Conservation (phyloP, 2,329 filamentous ascomycete genomes). For the Penicillium fuscoglaucum region DNA sequence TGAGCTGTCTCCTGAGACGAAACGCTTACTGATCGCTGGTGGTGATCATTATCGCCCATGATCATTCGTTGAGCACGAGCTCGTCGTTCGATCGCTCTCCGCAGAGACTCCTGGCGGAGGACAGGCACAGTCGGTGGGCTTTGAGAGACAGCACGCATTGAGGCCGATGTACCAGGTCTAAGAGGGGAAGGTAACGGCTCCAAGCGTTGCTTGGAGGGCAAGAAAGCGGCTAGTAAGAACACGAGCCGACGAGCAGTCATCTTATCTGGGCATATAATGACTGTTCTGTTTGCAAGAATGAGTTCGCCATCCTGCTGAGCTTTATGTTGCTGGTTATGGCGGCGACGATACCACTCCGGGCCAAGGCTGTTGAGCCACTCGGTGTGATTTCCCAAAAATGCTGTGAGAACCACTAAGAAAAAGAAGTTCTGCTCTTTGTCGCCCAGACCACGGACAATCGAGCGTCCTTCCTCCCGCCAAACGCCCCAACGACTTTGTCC, state of each 20-base stretch:
- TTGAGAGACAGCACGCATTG: slow-evolving; percentile 52
- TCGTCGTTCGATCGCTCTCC: slow-evolving; percentile 55
- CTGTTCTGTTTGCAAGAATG: slow-evolving; percentile 54
- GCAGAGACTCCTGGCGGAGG: slow-evolving; percentile 54
- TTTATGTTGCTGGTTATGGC: slow-evolving; percentile 54
- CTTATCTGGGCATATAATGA: slow-evolving; percentile 59
- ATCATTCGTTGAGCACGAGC: slow-evolving; percentile 49
- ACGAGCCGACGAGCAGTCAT: slow-evolving; percentile 60
- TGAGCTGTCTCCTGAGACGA: slow-evolving; percentile 47
- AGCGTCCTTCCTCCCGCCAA: slow-evolving; percentile 62
- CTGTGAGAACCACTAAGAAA: slow-evolving; percentile 59
- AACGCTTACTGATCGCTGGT: slow-evolving; percentile 45
- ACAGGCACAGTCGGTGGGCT: slow-evolving; percentile 54
- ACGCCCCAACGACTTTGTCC: slow-evolving; percentile 61
- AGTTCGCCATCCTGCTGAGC: slow-evolving; percentile 49
- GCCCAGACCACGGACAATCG: slow-evolving; percentile 56
- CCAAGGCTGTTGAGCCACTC: slow-evolving; percentile 59
- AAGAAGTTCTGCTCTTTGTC: slow-evolving; percentile 61
- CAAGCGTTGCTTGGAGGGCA: slow-evolving; percentile 51
- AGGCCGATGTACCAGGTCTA: slow-evolving; percentile 46
- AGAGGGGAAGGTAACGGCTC: slow-evolving; percentile 42
- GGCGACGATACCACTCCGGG: slow-evolving; percentile 56
- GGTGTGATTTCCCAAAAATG: slow-evolving; percentile 60
- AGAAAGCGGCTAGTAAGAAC: slow-evolving; percentile 59
- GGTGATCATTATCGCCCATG: slow-evolving; percentile 35